Conservation (phyloP, 768 basidiomycete genomes). For the Punctularia strigosozonata region DNA sequence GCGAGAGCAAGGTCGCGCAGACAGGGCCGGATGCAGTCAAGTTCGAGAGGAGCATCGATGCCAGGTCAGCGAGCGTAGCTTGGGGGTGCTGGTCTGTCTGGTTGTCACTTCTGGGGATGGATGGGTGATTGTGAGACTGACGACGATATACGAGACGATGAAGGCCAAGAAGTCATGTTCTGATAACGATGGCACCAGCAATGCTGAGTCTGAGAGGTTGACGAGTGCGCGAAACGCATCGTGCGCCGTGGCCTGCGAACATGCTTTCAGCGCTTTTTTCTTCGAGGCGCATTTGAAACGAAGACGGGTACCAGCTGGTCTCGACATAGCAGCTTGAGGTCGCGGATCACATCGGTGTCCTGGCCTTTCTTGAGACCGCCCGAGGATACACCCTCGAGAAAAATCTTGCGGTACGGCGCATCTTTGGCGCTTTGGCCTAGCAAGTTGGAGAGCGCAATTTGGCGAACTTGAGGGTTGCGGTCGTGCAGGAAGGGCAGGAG, state of each 20-base stretch:
- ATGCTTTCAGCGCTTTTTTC: background rate
- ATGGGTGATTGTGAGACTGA: constrained; percentile 26
- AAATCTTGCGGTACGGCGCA: constrained; percentile 62
- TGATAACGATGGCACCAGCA: constrained; percentile 52
- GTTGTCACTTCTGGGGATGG: constrained; percentile 7
- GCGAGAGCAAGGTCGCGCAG: constrained; percentile 47
- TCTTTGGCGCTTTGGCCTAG: constrained; percentile 67
- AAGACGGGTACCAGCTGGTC: constrained; percentile 62
- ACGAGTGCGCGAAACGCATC: constrained; percentile 91
- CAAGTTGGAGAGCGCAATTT: constrained; percentile 77
- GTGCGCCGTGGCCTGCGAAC: constrained; percentile 68
- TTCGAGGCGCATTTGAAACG: constrained; percentile 3
- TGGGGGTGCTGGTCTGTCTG: constrained; percentile 58
- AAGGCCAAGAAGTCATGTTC: constrained; percentile 70
- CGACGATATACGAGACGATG: constrained; percentile 82
- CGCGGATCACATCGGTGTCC: constrained; percentile 61
- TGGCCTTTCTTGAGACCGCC: constrained; percentile 46
- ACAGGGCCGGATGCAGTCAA: constrained; percentile 65
- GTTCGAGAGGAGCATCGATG: constrained; percentile 97
- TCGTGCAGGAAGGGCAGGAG: constrained; percentile 80
- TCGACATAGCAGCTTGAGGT: constrained; percentile 78
- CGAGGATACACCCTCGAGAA: constrained; percentile 44
- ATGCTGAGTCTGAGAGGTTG: constrained; percentile 80
- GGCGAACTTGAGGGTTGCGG: constrained; percentile 77
- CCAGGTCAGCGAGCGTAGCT: constrained; percentile 84